phyloP scores from a whole-genome alignment of 805 yeast genomes.

The Ogataea trehaloabstinens region DNA sequence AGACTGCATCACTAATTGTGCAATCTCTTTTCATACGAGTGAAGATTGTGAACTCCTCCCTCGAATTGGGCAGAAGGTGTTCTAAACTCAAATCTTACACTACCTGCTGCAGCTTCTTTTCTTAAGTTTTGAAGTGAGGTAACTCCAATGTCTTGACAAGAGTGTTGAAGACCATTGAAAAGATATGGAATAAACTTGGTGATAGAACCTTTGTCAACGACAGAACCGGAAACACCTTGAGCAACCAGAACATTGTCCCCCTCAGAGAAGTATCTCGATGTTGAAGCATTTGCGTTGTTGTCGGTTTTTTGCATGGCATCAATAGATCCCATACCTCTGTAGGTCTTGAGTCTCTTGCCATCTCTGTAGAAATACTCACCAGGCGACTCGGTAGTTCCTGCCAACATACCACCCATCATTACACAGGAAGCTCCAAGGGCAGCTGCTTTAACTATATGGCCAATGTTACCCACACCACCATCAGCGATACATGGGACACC shows the following conservation, averaged over 20 bases:
- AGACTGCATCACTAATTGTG: constrained; percentile 55
- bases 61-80: constrained; percentile 98
- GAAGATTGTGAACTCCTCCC: constrained; percentile 96
- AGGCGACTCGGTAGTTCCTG: constrained; percentile 98
- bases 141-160: constrained; percentile 97
- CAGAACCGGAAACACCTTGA: constrained; percentile 98
- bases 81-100: constrained; percentile 92
- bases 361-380: constrained; percentile 98
- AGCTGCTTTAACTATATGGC: constrained; percentile 95
- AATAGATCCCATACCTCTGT: constrained; percentile 99
- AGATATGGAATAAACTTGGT: constrained; percentile 92
- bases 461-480: constrained; percentile 98
- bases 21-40: constrained; percentile 95
- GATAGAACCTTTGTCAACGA: constrained; percentile 94
- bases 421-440: constrained; percentile 96
- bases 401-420: constrained; percentile 99
- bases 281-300: constrained; percentile 90
- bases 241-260: constrained; percentile 94
- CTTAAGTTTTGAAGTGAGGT: constrained; percentile 62
- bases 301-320: constrained; percentile 97
- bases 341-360: constrained; percentile 94
- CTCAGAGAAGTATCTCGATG: constrained; percentile 97
- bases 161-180: constrained; percentile 94
- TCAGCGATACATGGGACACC: constrained; percentile 99
- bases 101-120: constrained; percentile 59